Percentiles rank a stretch among this genome's conserved stretches.
phyloP scores from a whole-genome alignment of 1,139 yeast genomes.

The Hansenula sp. region DNA sequence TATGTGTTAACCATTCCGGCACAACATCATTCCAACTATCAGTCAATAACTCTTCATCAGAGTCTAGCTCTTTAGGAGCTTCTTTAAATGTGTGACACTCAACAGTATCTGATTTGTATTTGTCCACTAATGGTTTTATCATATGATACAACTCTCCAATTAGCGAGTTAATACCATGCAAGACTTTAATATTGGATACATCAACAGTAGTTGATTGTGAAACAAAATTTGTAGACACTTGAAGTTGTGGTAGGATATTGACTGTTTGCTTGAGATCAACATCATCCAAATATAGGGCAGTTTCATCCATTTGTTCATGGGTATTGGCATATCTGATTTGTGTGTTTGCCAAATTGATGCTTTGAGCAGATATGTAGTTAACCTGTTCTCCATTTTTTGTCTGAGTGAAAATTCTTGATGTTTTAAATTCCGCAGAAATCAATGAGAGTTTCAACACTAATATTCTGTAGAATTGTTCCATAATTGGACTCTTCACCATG shows the following conservation, averaged over 20 bases:
- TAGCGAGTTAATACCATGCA: slow-evolving; percentile 27
- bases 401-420: slow-evolving; percentile 8
- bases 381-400: slow-evolving; percentile 10
- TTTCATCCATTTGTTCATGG: slow-evolving; percentile 8
- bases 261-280: slow-evolving; percentile 16
- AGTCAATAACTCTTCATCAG: not conserved
- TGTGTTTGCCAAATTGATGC: slow-evolving; percentile 12
- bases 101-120: slow-evolving; percentile 2
- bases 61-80: no score
- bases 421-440: slow-evolving; percentile 13
- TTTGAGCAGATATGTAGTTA: slow-evolving; percentile 12
- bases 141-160: slow-evolving; percentile 14
- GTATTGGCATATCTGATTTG: slow-evolving; percentile 17
- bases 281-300: slow-evolving; percentile 21
- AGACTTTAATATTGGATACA: slow-evolving; percentile 26
- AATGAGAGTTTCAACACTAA: slow-evolving; percentile 14
- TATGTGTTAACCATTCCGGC: slow-evolving; percentile 17
- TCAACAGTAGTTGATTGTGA: slow-evolving; percentile 22
- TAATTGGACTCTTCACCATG: slow-evolving; percentile 15
- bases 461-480: slow-evolving; percentile 16
- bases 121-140: slow-evolving; percentile 11
- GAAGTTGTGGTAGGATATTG: slow-evolving; percentile 23
- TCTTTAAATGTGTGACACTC: not conserved
- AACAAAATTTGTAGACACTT: slow-evolving; percentile 11
- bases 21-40: slow-evolving; percentile 10